Conservation (phyloP, 805 yeast species). For the Saturnispora besseyi region DNA sequence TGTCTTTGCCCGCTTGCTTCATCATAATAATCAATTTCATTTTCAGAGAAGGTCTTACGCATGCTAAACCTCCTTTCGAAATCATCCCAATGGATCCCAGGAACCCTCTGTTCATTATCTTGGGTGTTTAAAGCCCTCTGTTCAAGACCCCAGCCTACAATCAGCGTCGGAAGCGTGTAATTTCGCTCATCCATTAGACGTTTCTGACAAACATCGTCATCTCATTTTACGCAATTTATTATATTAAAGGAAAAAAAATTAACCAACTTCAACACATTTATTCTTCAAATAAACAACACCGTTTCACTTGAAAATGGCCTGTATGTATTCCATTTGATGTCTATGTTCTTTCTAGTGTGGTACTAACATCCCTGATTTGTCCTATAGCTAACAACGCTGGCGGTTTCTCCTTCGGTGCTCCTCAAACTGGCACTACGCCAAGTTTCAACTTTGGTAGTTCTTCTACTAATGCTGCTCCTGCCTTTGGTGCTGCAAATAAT, state of each 20-base stretch:
- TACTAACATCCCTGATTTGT: not conserved
- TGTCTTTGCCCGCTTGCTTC: slow-evolving; percentile 24
- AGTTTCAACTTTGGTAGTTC: slow-evolving; percentile 1
- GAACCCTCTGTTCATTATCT: slow-evolving; percentile 26
- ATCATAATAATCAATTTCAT: slow-evolving; percentile 53
- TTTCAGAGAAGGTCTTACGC: slow-evolving; percentile 55
- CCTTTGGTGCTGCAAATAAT: slow-evolving; percentile 1
- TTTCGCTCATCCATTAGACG: not conserved
- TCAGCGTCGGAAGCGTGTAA: slow-evolving; percentile 4
- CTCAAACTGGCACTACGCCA: not conserved
- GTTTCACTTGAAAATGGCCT: not conserved
- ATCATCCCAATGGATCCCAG: slow-evolving; percentile 18
- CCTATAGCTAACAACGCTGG: slow-evolving; percentile 4
- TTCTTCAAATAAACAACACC: not conserved
- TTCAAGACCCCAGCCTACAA: not conserved
- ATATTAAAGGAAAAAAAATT: not conserved
- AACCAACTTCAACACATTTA: not conserved
- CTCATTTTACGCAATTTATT: not conserved
- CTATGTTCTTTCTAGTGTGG: not conserved
- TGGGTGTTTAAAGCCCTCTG: slow-evolving; percentile 18
- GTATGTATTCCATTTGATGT: not conserved
- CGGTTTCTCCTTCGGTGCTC: not conserved
- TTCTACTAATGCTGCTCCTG: not conserved
- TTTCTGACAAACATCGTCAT: not conserved
- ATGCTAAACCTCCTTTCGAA: slow-evolving; percentile 20